Conservation (phyloP, 768 basidiomycete genomes). For the Russula vinacea region DNA sequence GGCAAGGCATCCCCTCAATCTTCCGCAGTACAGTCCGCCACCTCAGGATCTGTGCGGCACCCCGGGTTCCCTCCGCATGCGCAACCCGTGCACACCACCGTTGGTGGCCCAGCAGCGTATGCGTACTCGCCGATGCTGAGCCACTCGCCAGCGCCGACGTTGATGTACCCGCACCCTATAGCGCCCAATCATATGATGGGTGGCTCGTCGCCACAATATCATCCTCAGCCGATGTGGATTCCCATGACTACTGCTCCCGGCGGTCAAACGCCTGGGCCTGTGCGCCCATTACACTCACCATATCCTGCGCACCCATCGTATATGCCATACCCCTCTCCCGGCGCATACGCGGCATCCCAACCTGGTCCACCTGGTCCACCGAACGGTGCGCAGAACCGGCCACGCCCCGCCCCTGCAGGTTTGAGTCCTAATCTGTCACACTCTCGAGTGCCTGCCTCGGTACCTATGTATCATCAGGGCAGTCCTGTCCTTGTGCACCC, state of each 20-base stretch:
- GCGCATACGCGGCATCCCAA: constrained; percentile 42
- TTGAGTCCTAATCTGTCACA: constrained; percentile 70
- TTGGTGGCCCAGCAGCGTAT: constrained; percentile 45
- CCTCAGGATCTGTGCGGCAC: constrained; percentile 18
- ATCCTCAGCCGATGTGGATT: constrained; percentile 61
- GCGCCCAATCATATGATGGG: constrained; percentile 61
- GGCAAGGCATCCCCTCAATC: constrained; percentile 51
- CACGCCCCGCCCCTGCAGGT: constrained; percentile 42
- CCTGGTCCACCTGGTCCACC: constrained; percentile 44
- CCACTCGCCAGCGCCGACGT: constrained; percentile 63
- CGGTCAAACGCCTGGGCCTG: constrained; percentile 49
- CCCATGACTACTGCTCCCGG: constrained; percentile 45
- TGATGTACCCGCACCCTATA: constrained; percentile 62
- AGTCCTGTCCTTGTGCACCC: constrained; percentile 68
- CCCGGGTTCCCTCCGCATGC: constrained; percentile 29
- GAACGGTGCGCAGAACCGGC: constrained; percentile 38
- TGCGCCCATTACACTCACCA: constrained; percentile 58
- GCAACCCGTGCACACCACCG: constrained; percentile 15
- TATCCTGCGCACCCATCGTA: constrained; percentile 53
- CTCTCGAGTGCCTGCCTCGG: constrained; percentile 39
- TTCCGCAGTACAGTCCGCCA: constrained; percentile 30
- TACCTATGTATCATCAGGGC: constrained; percentile 57
- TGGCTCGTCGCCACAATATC: constrained; percentile 58
- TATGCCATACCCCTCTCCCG: constrained; percentile 61
- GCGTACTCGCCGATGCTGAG: constrained; percentile 63